A percentile compares a stretch with the other conserved stretches of the same genome.
These are phyloP conservation scores for bread wheat (Triticum aestivum) DNA, from an alignment of 176 grass and related monocot genomes.

Conservation along the genomic window IWGSC_CS_RefSeq_v2.1 NC_057794.1:109471533-109472032, in stretches of 20 bases:
- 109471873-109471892: constrained; percentile 23
- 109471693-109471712: background rate
- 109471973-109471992: constrained; percentile 21
- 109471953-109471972: background rate
- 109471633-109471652: background rate
- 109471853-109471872: constrained; percentile 39
- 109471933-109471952: background rate
- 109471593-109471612: background rate
- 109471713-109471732: background rate
- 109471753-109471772: background rate
- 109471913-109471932: background rate
- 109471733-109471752: background rate
- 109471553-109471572: background rate
- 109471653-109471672: background rate
- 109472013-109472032: constrained; percentile 5
- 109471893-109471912: background rate
- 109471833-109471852: constrained; percentile 27
- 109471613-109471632: background rate
- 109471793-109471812: constrained; percentile 34
- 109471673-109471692: background rate
- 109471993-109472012: constrained; percentile 41
- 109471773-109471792: too few relatives aligned
- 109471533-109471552: background rate
- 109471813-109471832: constrained; percentile 37
- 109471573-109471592: background rate